Evolutionary conservation across 2,329 filamentous ascomycete genomes (phyloP), one percentile per base, ranked within the genome.

Genomic region (Clarireedia monteithiana): DNA sequence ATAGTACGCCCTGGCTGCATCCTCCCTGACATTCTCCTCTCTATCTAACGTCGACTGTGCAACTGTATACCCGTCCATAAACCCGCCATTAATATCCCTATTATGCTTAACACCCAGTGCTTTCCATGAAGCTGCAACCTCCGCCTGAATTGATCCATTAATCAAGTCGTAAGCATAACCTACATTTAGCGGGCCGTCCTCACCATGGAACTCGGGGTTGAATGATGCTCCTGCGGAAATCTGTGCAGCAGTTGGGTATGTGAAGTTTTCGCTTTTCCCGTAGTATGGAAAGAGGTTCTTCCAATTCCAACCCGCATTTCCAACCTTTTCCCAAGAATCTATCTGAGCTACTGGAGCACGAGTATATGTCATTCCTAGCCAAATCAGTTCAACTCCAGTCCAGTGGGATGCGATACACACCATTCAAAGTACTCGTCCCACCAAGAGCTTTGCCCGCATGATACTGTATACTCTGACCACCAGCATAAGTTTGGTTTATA

Each of bases 281-380:
- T 76, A 70, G 53, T 76, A 77, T 2, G 71, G 73, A 2, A 69
- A 63, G n/a, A 77, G 63, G n/a, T 63, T 63, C 17, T 71, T 61
- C 63, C 69, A 73, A n/a, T 66, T 67, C 74, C 73, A 77, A 10
- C 72, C 73, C 1, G 65, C 58, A 40, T 75, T 75, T 0, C 74
- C 74, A n/a, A 76, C 56, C 1, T 59, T 61, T 30, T 66, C 66
- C 74, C 75, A 77, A 20, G 76, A 74, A 77, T 56, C 71, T 67
- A 50, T 78, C 70, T 63, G 17, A 70, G 38, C 24, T 15, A 57
- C 56, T 30, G 58, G 46, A n/a, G 59, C 60, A 30, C 59, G 55
- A 5, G 59, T 48, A 50, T 57, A 62, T 34, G 57, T 62, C 62
- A 61, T 69, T 67, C 42, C 69, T 60, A 52, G 65, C 67, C 46